A percentile compares a stretch with the other conserved stretches of the same genome.
Evolutionary conservation across 2,329 filamentous ascomycete species (phyloP).

Genomic region (Knufia petricola): DNA sequence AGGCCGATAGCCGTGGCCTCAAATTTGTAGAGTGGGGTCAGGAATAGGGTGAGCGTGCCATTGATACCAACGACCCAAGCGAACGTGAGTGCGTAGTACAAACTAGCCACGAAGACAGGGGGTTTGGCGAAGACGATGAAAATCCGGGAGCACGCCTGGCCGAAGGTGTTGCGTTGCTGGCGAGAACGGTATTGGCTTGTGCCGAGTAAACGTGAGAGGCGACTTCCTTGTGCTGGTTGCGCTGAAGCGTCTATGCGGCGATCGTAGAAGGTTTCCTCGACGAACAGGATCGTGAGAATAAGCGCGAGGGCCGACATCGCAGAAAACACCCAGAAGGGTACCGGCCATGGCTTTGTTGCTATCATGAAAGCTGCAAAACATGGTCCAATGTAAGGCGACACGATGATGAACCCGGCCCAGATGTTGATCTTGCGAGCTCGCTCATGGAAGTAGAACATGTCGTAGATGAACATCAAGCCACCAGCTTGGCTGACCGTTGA

Average conservation of each 20-base stretch:
- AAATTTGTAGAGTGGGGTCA: conserved; percentile 43
- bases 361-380: conserved; percentile 30
- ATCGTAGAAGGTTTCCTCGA: conserved; percentile 33
- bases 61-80: conserved; percentile 44
- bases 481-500: conserved; percentile 33
- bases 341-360: conserved; percentile 29
- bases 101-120: conserved; percentile 27
- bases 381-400: conserved; percentile 25
- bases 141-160: conserved; percentile 30
- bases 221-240: conserved; percentile 23
- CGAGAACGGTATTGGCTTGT: conserved; percentile 22
- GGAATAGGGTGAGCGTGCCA: conserved; percentile 45
- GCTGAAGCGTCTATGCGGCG: conserved; percentile 20
- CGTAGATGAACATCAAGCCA: conserved; percentile 37
- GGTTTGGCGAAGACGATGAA: conserved; percentile 31
- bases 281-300: conserved; percentile 27
- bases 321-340: conserved; percentile 30
- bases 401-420: conserved; percentile 30
- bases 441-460: conserved; percentile 35
- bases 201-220: conserved; percentile 24
- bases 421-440: conserved; percentile 33
- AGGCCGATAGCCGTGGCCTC: conserved; percentile 42
- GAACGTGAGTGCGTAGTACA: conserved; percentile 35
- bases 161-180: conserved; percentile 26
- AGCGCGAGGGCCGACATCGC: conserved; percentile 27